Conservation (phyloP, 805 yeast species). For the Kregervanrija fluxuum region DNA sequence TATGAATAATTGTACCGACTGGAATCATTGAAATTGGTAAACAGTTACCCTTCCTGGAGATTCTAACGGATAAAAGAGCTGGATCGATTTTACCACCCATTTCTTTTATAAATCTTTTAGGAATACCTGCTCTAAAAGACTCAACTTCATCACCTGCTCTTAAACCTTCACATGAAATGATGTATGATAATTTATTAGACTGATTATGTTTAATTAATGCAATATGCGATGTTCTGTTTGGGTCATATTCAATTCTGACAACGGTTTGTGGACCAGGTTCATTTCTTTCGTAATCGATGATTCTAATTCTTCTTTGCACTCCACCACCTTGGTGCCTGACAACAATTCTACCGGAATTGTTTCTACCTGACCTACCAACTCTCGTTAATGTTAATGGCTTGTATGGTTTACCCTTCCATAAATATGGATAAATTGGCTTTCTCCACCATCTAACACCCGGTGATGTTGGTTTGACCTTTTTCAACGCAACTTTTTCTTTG, state of each 20-base stretch:
- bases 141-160: constrained; percentile 90
- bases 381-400: constrained; percentile 66
- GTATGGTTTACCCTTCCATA: constrained; percentile 81
- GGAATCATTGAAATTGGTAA: constrained; percentile 89
- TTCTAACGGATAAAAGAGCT: constrained; percentile 78
- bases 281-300: constrained; percentile 67
- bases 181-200: constrained; percentile 63
- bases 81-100: constrained; percentile 93
- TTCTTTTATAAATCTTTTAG: constrained; percentile 60
- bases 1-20: constrained; percentile 86
- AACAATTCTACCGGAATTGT: constrained; percentile 79
- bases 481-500: constrained; percentile 63
- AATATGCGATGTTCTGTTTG: constrained; percentile 88
- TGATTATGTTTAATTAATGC: constrained; percentile 68
- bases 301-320: constrained; percentile 78
- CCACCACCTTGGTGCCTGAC: constrained; percentile 98
- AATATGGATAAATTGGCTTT: constrained; percentile 78
- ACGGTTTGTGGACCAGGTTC: constrained; percentile 72
- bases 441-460: constrained; percentile 89
- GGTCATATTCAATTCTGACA: constrained; percentile 89
- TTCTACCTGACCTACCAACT: constrained; percentile 79
- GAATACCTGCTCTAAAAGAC: constrained; percentile 84
- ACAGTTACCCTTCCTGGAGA: constrained; percentile 91
- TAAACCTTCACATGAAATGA: constrained; percentile 86
- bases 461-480: constrained; percentile 69